A percentile compares a stretch with the other conserved stretches of the same genome.
Evolutionary conservation across 148 eudicot species (phyloP).

Genomic region (Fallopia convolvulus): DNA sequence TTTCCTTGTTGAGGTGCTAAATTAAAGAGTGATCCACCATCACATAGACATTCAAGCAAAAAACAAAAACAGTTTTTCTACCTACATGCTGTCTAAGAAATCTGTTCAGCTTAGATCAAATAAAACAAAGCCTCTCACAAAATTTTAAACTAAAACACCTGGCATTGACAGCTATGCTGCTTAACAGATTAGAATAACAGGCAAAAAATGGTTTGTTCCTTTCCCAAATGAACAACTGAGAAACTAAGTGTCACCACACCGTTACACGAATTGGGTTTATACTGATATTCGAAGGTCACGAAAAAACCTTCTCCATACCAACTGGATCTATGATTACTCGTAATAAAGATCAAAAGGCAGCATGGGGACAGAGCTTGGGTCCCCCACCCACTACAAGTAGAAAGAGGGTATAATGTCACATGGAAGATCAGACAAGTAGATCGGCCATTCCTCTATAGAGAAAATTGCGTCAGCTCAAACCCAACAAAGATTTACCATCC

Average conservation of each 20-base stretch:
- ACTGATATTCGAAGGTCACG: neutral
- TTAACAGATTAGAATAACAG: neutral
- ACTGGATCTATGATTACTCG: slow-evolving; percentile 1
- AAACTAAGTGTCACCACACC: neutral
- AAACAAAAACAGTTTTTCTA: neutral
- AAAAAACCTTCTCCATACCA: neutral
- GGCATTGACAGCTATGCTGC: neutral
- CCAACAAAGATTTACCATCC: neutral
- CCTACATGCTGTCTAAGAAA: neutral
- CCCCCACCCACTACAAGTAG: slow-evolving; percentile 11
- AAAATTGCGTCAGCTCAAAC: neutral
- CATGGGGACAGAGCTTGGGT: slow-evolving; percentile 10
- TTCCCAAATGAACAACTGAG: neutral
- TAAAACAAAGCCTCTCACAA: neutral
- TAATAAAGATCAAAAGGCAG: slow-evolving; percentile 8
- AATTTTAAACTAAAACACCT: neutral
- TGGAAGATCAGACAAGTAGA: slow-evolving; percentile 10
- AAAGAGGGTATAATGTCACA: slow-evolving; percentile 6
- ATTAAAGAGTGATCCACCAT: too few species aligned
- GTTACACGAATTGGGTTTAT: neutral
- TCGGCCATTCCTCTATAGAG: neutral
- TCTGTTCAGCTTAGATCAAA: neutral
- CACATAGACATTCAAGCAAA: neutral
- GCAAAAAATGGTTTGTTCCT: neutral
- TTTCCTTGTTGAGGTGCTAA: too few species aligned